Percentiles rank a stretch among this genome's conserved stretches.
Conservation (phyloP, 2,329 filamentous ascomycete genomes). For the Metarhizium robertsii region DNA sequence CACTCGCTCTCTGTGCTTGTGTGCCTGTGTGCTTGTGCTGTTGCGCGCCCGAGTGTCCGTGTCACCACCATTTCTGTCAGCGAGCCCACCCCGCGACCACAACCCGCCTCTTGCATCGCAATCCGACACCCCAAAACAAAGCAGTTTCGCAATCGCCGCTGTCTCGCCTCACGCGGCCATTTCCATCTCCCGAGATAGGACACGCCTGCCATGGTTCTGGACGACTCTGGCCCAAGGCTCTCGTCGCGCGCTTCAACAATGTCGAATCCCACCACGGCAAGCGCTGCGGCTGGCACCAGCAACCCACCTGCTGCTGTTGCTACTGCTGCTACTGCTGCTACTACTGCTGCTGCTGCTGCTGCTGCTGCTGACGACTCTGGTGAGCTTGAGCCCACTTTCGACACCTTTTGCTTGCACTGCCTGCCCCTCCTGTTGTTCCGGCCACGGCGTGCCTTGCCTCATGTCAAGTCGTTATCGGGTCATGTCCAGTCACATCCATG, state of each 20-base stretch:
- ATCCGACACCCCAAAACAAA: not conserved
- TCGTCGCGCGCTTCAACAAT: slow-evolving; percentile 23
- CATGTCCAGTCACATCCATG: not conserved
- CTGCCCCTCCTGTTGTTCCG: slow-evolving; percentile 25
- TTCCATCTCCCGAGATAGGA: not conserved
- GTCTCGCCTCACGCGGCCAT: not conserved
- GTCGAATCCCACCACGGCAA: slow-evolving; percentile 25
- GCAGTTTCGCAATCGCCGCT: not conserved
- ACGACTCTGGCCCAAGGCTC: slow-evolving; percentile 27
- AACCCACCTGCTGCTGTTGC: slow-evolving; percentile 13
- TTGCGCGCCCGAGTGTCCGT: not conserved
- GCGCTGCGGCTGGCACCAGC: slow-evolving; percentile 16
- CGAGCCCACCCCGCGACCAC: slow-evolving; percentile 7
- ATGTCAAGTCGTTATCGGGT: not conserved
- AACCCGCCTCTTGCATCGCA: not conserved
- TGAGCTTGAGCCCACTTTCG: slow-evolving; percentile 19
- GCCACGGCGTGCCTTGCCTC: not conserved
- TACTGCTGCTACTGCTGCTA: slow-evolving; percentile 20
- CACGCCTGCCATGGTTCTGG: slow-evolving; percentile 27
- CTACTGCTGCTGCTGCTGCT: slow-evolving; percentile 14
- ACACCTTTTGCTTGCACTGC: slow-evolving; percentile 6
- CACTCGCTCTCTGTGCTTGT: not conserved
- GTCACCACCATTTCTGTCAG: not conserved
- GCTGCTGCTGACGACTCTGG: slow-evolving; percentile 29
- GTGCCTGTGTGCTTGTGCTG: not conserved